Evolutionary conservation across 805 yeast species (phyloP).

Genomic region (Yamadazyma paraphyllophila): DNA sequence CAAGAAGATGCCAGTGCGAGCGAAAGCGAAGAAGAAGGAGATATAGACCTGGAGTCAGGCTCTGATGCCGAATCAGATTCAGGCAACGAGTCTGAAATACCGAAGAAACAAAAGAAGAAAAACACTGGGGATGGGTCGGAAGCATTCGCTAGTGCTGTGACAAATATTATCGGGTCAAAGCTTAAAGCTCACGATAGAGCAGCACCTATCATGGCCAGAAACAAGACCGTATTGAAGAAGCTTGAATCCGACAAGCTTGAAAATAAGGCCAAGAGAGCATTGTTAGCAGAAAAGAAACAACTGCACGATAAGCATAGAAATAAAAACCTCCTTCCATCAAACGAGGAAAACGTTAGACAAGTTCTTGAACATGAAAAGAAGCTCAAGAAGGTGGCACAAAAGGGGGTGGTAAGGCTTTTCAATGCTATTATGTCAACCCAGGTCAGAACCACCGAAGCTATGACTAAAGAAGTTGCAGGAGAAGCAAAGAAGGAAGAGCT

Average conservation of each 20-base stretch:
- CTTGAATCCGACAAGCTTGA: slow-evolving; percentile 81
- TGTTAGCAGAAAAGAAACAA: slow-evolving; percentile 69
- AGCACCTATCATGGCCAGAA: slow-evolving; percentile 90
- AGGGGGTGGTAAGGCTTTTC: slow-evolving; percentile 81
- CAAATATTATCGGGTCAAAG: slow-evolving; percentile 78
- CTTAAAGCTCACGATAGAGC: slow-evolving; percentile 85
- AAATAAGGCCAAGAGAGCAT: slow-evolving; percentile 70
- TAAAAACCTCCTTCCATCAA: slow-evolving; percentile 63
- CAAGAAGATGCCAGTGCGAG: slow-evolving; percentile 1
- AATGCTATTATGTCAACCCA: slow-evolving; percentile 84
- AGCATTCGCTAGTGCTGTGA: slow-evolving; percentile 78
- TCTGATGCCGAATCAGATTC: slow-evolving; percentile 17
- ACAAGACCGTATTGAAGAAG: slow-evolving; percentile 64
- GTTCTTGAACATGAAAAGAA: slow-evolving; percentile 64
- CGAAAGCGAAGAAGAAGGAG: slow-evolving; percentile 3
- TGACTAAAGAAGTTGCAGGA: slow-evolving; percentile 45
- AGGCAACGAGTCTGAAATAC: slow-evolving; percentile 30
- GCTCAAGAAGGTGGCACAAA: slow-evolving; percentile 77
- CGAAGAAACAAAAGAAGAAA: slow-evolving; percentile 51
- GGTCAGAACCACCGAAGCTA: slow-evolving; percentile 52
- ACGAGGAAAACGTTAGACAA: slow-evolving; percentile 53
- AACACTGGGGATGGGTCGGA: slow-evolving; percentile 68
- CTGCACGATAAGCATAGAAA: slow-evolving; percentile 65
- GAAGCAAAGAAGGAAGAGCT: slow-evolving; percentile 55
- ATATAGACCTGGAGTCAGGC: slow-evolving; percentile 8